phyloP scores from a whole-genome alignment of 805 yeast species.

The Saccharomycopsis babjevae region DNA sequence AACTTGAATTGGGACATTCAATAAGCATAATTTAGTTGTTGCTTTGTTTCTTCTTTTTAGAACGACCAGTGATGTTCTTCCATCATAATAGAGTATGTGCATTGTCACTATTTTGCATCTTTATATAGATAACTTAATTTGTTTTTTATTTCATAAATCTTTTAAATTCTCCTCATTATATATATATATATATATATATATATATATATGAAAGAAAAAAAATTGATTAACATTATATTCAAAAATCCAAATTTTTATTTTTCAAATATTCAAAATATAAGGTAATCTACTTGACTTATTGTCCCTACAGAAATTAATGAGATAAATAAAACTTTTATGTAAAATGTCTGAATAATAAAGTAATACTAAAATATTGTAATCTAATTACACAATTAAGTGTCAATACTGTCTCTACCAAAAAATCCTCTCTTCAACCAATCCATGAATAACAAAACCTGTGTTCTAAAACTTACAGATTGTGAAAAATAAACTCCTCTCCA shows the following conservation, averaged over 20 bases:
- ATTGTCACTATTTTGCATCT: neutral
- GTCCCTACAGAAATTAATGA: neutral
- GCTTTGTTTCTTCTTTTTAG: neutral
- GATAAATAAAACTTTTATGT: neutral
- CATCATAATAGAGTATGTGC: neutral
- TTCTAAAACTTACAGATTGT: conserved; percentile 54
- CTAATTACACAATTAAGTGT: conserved; percentile 17
- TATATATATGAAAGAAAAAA: too few relatives aligned
- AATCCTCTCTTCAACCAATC: conserved; percentile 60
- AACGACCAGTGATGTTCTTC: neutral
- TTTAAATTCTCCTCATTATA: too few relatives aligned
- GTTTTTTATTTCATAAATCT: neutral
- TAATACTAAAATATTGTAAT: neutral
- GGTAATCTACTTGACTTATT: too few relatives aligned
- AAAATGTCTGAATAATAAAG: neutral
- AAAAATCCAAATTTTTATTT: too few relatives aligned
- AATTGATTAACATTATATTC: too few relatives aligned
- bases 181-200: too few relatives aligned
- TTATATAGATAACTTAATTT: neutral
- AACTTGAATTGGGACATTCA: conserved; percentile 55
- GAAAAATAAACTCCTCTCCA: conserved; percentile 68
- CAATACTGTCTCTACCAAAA: conserved; percentile 41
- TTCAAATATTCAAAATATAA: too few relatives aligned
- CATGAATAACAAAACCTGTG: conserved; percentile 51
- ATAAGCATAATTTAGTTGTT: neutral